Conservation (phyloP, 2,329 filamentous ascomycete species). For the Cytospora piceae region DNA sequence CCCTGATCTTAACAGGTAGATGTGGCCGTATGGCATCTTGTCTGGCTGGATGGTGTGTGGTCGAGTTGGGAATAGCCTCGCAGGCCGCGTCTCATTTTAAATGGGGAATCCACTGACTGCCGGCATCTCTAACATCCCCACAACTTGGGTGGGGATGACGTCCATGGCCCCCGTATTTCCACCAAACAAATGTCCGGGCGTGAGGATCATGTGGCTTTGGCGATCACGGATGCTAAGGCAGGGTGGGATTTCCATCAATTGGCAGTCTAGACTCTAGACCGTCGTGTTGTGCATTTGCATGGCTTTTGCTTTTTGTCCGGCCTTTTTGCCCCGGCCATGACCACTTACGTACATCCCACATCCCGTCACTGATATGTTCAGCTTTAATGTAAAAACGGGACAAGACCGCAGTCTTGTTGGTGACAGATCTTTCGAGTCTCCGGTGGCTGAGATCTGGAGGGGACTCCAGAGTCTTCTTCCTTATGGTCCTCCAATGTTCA, state of each 20-base stretch:
- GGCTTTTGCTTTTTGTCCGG: too few relatives aligned
- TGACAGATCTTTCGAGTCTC: too few relatives aligned
- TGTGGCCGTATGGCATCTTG: neutral
- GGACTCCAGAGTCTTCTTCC: too few relatives aligned
- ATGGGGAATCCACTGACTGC: neutral
- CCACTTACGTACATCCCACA: too few relatives aligned
- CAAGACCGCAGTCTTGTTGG: too few relatives aligned
- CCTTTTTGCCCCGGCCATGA: too few relatives aligned
- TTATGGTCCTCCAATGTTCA: too few relatives aligned
- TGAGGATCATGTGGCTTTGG: conserved; percentile 6
- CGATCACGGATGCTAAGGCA: neutral
- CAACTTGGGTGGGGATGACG: conserved; percentile 1
- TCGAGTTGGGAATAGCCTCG: conserved; percentile 20
- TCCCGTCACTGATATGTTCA: too few relatives aligned
- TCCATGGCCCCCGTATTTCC: conserved; percentile 18
- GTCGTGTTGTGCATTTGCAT: neutral
- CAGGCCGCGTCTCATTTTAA: conserved; percentile 8
- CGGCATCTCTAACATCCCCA: neutral
- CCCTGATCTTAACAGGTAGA: neutral
- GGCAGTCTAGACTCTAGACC: neutral
- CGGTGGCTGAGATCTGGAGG: too few relatives aligned
- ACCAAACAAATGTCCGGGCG: conserved; percentile 13
- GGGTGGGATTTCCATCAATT: conserved; percentile 1
- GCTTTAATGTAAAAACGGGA: too few relatives aligned
- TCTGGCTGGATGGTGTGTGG: neutral